phyloP scores from a whole-genome alignment of 306 rosid species.

The apple (Malus domestica) region ASM211411v1 NC_041805.1:12814501-12815000 shows the following conservation, averaged over 20 bases:
- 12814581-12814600: not conserved
- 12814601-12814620: not conserved
- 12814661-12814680: not conserved
- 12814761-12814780: not conserved
- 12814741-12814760: not conserved
- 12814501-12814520: not conserved
- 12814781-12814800: slow-evolving; percentile 1
- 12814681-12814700: not conserved
- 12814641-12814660: not conserved
- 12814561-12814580: not conserved
- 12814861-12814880: not conserved
- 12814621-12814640: not conserved
- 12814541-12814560: not conserved
- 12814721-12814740: not conserved
- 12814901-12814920: not conserved
- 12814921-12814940: not conserved
- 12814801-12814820: not conserved
- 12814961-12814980: slow-evolving; percentile 22
- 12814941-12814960: not conserved
- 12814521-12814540: not conserved
- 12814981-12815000: slow-evolving; percentile 15
- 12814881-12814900: not conserved
- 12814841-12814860: no score
- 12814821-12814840: not conserved
- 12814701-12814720: not conserved